Conservation (phyloP, 2,329 filamentous ascomycete species). For the Fusarium dimerum region DNA sequence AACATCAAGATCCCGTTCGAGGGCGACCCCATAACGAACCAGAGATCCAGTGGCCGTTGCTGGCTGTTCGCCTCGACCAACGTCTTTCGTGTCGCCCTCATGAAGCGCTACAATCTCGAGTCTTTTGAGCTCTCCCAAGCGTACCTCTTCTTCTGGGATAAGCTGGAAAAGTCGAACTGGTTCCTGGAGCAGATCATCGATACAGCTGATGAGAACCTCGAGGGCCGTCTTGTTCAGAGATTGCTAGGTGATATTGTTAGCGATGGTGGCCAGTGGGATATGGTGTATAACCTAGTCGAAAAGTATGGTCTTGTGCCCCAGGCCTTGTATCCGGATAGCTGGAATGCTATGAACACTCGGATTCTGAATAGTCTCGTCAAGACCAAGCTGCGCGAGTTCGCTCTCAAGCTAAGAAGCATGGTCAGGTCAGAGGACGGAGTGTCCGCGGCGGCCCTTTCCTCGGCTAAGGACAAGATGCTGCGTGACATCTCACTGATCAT, state of each 20-base stretch:
- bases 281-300: conserved; percentile 81
- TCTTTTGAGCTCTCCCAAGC: conserved; percentile 84
- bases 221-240: conserved; percentile 70
- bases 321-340: conserved; percentile 77
- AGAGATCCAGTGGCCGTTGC: conserved; percentile 78
- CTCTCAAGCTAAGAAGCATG: conserved; percentile 67
- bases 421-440: conserved; percentile 35
- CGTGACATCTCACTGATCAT: conserved; percentile 78
- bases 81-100: conserved; percentile 83
- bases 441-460: conserved; percentile 43
- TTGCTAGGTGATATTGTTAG: conserved; percentile 68
- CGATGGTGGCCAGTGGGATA: conserved; percentile 90
- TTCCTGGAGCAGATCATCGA: conserved; percentile 84
- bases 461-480: conserved; percentile 72
- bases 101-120: conserved; percentile 77
- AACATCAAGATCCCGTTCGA: conserved; percentile 82
- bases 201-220: conserved; percentile 69
- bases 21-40: conserved; percentile 81
- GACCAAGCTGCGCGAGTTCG: conserved; percentile 85
- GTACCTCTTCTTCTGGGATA: conserved; percentile 93
- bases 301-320: conserved; percentile 92
- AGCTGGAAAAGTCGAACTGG: conserved; percentile 88
- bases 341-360: conserved; percentile 71
- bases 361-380: conserved; percentile 75
- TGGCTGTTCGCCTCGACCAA: conserved; percentile 95